These are phyloP conservation scores for Fusarium brachygibbosum DNA, from an alignment of 2,329 filamentous ascomycete genomes.

Conservation along the genomic window DNA sequence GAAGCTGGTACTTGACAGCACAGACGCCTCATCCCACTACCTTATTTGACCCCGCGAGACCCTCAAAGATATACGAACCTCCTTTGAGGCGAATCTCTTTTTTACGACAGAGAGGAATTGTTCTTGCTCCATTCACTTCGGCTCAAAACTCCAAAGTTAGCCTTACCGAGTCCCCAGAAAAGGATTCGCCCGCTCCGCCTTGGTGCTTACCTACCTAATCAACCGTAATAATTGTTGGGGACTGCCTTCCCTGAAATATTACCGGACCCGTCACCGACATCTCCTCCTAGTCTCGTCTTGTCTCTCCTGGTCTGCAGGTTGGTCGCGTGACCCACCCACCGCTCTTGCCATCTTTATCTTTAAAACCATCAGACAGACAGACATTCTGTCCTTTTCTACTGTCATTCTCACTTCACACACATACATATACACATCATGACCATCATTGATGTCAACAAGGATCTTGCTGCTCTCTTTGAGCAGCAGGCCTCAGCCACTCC, in stretches of 20 bases:
- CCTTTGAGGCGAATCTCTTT: conserved; percentile 19
- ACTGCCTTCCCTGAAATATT: conserved; percentile 17
- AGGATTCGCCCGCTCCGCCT: conserved; percentile 32
- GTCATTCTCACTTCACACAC: conserved; percentile 8
- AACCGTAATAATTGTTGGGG: conserved; percentile 38
- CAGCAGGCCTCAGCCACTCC: conserved; percentile 78
- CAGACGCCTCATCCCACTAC: conserved; percentile 22
- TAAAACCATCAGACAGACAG: conserved; percentile 20
- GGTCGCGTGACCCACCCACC: conserved; percentile 50
- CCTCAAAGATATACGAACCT: conserved; percentile 24
- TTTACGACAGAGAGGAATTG: not conserved
- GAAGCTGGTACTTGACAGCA: not conserved
- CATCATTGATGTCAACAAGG: conserved; percentile 77
- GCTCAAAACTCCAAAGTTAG: not conserved
- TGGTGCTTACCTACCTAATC: not conserved
- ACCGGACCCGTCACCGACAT: conserved; percentile 44
- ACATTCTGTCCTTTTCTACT: conserved; percentile 2
- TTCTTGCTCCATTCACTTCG: not conserved
- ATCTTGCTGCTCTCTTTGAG: conserved; percentile 78
- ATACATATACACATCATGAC: conserved; percentile 62
- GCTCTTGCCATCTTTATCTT: conserved; percentile 27
- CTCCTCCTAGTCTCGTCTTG: conserved; percentile 24
- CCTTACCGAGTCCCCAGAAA: conserved; percentile 18
- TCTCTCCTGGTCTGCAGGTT: conserved; percentile 5
- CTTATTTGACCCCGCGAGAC: conserved; percentile 35